Percentiles rank a stretch among this genome's conserved stretches.
phyloP scores from a whole-genome alignment of 345 rosid genomes.

The Gossypium herbaceum region DNA sequence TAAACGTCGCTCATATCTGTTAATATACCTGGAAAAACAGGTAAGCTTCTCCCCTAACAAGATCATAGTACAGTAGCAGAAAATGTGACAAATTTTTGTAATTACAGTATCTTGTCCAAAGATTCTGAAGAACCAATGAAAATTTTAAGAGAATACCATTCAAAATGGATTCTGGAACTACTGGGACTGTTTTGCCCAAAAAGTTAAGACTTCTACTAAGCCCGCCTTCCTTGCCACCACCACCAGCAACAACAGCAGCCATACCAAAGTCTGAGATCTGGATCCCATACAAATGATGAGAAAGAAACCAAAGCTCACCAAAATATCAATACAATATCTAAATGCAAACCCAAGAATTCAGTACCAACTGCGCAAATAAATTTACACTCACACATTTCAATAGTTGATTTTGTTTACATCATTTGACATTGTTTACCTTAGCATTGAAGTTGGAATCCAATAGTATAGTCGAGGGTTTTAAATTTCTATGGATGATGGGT shows the following conservation, averaged over 20 bases:
- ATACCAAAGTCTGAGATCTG: constrained; percentile 83
- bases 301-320: neutral
- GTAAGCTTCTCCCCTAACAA: neutral
- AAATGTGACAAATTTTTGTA: neutral
- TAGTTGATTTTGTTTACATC: neutral
- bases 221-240: constrained; percentile 6
- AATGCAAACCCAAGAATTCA: neutral
- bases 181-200: constrained; percentile 77
- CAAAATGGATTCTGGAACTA: constrained; percentile 82
- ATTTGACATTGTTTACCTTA: constrained; percentile 42
- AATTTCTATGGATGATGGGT: constrained; percentile 66
- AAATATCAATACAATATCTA: neutral
- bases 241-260: constrained; percentile 20
- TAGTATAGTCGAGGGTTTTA: constrained; percentile 76
- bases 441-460: constrained; percentile 74
- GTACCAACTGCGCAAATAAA: neutral
- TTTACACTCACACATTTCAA: neutral
- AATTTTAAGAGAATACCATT: constrained; percentile 46
- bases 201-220: constrained; percentile 42
- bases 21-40: constrained; percentile 45
- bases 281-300: neutral
- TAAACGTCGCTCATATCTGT: constrained; percentile 91
- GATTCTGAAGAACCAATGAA: neutral
- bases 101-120: too few relatives aligned
- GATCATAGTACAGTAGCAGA: neutral